Evolutionary conservation across 2,329 filamentous ascomycete genomes (phyloP), one percentile per base, ranked within the genome.

Genomic region (Metarhizium sp.): DNA sequence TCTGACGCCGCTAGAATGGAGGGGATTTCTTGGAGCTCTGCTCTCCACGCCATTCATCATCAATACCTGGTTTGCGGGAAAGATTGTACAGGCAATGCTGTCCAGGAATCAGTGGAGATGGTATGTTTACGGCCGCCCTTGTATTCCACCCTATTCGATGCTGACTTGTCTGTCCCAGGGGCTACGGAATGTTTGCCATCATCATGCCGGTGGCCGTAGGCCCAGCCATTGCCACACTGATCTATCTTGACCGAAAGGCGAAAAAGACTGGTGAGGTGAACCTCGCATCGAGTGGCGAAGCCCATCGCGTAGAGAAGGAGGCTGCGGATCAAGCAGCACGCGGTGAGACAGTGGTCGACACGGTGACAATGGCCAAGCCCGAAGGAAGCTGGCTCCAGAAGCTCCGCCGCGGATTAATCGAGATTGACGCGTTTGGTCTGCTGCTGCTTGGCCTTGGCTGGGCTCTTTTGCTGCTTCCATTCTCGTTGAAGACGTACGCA

Each of bases 381-480:
- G 56, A 64, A 2, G 54, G 54, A 14, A 58, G 57, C 13, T 68
- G 66, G 66, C 49, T 38, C 2, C 52, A 59, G 38, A 56, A 62
- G 42, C 34, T 65, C 48, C 53, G 56, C 42, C 56, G 55, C 16
- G 82, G 84, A 62, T 65, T 76, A 16, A 69, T 79, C 40, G 65
- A 66, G 48, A 66, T 66, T 45, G 64, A 67, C 49, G 62, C 64
- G 1, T 59, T 66, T 49, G 78, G 78, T 2, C 65, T 75, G 2
- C 50, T 76, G 16, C 66, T 81, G 1, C 72, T 81, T 38, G 73
- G 70, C 20, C 73, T 71, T 36, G 78, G 77, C 0, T 76, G 78
- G 56, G 71, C 74, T 0, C 68, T 88, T 10, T 80, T 90, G 61
- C 72, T 90, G n/a, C 76, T 90, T 2, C 84, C 86, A 0, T 82